Percentiles rank a stretch among this genome's conserved stretches.
These are phyloP conservation scores for Phlebiopsis flavidoalba DNA, from an alignment of 768 basidiomycete genomes.

Conservation along the genomic window DNA sequence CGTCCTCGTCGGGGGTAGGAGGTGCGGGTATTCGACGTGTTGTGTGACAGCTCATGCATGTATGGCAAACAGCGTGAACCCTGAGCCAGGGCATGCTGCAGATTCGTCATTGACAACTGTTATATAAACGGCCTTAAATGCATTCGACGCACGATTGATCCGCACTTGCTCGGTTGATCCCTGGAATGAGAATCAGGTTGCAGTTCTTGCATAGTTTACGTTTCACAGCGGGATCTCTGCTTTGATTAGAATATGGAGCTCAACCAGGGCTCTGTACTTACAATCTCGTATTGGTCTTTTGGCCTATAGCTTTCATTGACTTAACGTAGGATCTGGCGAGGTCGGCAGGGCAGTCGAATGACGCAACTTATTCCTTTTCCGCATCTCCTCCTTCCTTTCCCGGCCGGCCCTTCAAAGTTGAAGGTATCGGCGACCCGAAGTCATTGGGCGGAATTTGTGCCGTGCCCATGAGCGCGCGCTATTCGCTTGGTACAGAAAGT, in stretches of 20 bases:
- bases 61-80: slow-evolving; percentile 53
- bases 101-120: slow-evolving; percentile 21
- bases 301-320: slow-evolving; percentile 65
- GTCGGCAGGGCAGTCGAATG: slow-evolving; percentile 35
- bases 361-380: slow-evolving; percentile 24
- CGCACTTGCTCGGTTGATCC: slow-evolving; percentile 60
- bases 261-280: slow-evolving; percentile 28
- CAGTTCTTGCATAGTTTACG: slow-evolving; percentile 74
- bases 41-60: slow-evolving; percentile 53
- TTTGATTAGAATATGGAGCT: not conserved
- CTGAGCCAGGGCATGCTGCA: slow-evolving; percentile 41
- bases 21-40: slow-evolving; percentile 68
- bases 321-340: slow-evolving; percentile 61
- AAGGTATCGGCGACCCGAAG: slow-evolving; percentile 19
- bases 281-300: slow-evolving; percentile 77
- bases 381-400: not conserved
- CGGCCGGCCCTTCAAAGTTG: not conserved
- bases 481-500: slow-evolving; percentile 84
- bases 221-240: slow-evolving; percentile 80
- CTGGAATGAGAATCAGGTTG: slow-evolving; percentile 58
- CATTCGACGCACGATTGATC: slow-evolving; percentile 48
- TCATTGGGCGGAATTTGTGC: not conserved
- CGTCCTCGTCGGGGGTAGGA: slow-evolving; percentile 28
- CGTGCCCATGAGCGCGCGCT: slow-evolving; percentile 46
- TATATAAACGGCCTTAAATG: not conserved